Base-by-base conservation (phyloP, 257 asterid species). In the Catharanthus roseus region DNA sequence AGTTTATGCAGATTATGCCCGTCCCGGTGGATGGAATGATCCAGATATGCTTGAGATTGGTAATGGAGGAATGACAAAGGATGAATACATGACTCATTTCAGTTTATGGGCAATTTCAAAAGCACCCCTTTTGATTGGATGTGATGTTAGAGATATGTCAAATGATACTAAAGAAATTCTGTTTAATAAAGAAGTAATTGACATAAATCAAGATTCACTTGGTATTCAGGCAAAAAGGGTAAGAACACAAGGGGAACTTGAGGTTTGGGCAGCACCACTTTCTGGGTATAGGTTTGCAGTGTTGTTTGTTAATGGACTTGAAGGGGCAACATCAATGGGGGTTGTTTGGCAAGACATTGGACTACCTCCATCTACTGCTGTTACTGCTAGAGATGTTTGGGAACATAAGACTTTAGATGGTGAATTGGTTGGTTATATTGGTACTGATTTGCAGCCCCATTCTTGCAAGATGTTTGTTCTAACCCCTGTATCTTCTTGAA, bases 1-100 rank as follows among this genome's bases (percentile, higher is more conserved):
- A 84, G 95, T 92, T 41, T 90, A 87, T 57, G 95, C 98, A 13
- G 93, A 80, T 0, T 67, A 66, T 69, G 97, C 97, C 9, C 84
- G 89, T 75, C 96, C 97, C 1, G 98, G 98, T 68, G 97, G 98
- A 75, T 92, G 98, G 98, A 92, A 92, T 41, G 97, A 92, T 77
- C 97, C 98, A 1, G 96, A 92, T 78, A 92, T 92, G 98, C 98
- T 92, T 73, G 98, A 92, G 82, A 71, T 92, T 26, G 98, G 98
- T 70, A 92, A 90, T 72, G 98, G 97, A 70, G 98, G 98, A 63
- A 93, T 93, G 97, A 87, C 93, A 1, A 87, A 89, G 54, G 70
- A 87, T 24, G 98, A 93, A 69, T 93, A 90, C 60, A 86, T 89
- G 10, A 78, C 87, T 63, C 98, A 90, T 74, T 93, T 93, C 65